Percentiles rank a stretch among this genome's conserved stretches.
Evolutionary conservation across 257 asterid species (phyloP).

Genomic region (Solanum virginianum): DNA sequence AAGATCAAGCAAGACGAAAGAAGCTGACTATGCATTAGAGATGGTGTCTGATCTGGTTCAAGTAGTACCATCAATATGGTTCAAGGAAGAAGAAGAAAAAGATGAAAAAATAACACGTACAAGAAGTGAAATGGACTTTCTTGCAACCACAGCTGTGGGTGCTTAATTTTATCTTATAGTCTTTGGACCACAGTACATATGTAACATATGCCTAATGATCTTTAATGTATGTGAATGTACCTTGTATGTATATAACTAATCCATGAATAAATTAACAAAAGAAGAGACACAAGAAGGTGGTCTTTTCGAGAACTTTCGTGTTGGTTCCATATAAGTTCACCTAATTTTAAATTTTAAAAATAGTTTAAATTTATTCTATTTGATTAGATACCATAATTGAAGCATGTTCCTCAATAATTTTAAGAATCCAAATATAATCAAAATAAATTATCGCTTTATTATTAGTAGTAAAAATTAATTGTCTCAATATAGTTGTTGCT

Average conservation of each 20-base stretch:
- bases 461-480: too few relatives aligned
- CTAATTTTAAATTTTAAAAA: neutral
- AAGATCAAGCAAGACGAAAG: slow-evolving; percentile 37
- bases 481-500: too few relatives aligned
- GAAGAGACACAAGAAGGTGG: neutral
- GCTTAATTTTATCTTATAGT: slow-evolving; percentile 18
- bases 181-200: neutral
- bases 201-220: neutral
- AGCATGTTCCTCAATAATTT: too few relatives aligned
- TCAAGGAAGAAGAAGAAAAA: slow-evolving; percentile 12
- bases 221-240: neutral
- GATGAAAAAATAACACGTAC: slow-evolving; percentile 10
- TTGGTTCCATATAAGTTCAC: neutral
- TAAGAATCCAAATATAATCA: too few relatives aligned
- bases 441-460: too few relatives aligned
- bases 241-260: neutral
- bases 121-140: slow-evolving; percentile 41
- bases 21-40: slow-evolving; percentile 67
- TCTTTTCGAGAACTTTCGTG: neutral
- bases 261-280: neutral
- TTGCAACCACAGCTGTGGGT: slow-evolving; percentile 42
- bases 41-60: slow-evolving; percentile 29
- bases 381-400: too few relatives aligned
- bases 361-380: neutral
- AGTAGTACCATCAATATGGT: slow-evolving; percentile 71